Evolutionary conservation across 805 yeast species (phyloP).

Genomic region (Saturnispora hagleri): DNA sequence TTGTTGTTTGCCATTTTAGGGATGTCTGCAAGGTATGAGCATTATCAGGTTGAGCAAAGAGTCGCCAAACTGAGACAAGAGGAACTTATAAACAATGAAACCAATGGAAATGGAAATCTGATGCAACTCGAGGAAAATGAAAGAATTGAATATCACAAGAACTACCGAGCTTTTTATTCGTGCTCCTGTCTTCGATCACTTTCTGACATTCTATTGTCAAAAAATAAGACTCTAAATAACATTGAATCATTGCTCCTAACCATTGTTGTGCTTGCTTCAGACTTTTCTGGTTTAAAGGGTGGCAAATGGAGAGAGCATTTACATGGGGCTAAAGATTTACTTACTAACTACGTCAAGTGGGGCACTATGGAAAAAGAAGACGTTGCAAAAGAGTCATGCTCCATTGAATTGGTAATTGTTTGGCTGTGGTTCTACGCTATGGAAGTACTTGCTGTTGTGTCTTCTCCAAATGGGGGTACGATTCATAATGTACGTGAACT

Average conservation of each 20-base stretch:
- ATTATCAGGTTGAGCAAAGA: conserved; percentile 22
- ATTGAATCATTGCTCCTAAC: conserved; percentile 65
- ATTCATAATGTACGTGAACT: conserved; percentile 43
- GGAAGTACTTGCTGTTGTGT: conserved; percentile 53
- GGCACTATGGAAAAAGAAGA: background rate
- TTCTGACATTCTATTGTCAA: conserved; percentile 40
- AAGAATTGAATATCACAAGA: conserved; percentile 38
- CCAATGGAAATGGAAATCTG: background rate
- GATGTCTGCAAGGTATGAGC: conserved; percentile 53
- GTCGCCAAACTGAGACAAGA: background rate
- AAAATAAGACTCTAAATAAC: conserved; percentile 35
- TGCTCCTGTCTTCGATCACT: conserved; percentile 56
- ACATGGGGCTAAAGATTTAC: conserved; percentile 56
- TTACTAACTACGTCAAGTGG: conserved; percentile 34
- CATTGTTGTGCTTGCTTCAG: conserved; percentile 56
- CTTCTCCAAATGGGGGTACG: conserved; percentile 53
- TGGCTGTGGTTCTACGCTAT: conserved; percentile 54
- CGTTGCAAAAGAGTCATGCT: conserved; percentile 16
- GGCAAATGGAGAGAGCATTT: conserved; percentile 63
- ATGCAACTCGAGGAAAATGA: conserved; percentile 12
- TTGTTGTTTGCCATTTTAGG: conserved; percentile 63
- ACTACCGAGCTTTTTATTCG: conserved; percentile 50
- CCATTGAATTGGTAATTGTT: conserved; percentile 28
- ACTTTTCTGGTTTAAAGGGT: conserved; percentile 48
- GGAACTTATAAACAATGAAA: background rate